Conservation (phyloP, 2,329 filamentous ascomycete genomes). For the Claviceps pazoutovae region DNA sequence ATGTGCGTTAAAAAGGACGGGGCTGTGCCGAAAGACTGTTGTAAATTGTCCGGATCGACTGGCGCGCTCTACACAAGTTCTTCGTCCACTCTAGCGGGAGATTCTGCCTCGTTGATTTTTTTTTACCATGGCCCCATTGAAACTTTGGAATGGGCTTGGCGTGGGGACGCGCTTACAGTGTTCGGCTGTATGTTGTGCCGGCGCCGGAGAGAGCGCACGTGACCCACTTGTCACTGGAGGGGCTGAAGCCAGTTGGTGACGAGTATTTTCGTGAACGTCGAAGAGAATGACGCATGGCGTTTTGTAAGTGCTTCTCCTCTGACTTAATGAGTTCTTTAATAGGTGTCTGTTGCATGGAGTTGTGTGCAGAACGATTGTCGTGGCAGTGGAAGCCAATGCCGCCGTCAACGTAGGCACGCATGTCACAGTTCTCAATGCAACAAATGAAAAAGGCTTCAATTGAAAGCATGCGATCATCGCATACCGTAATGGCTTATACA, state of each 20-base stretch:
- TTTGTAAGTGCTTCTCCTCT: neutral
- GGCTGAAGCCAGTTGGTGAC: neutral
- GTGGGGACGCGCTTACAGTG: slow-evolving; percentile 12
- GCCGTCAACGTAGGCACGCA: neutral
- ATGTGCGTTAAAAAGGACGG: slow-evolving; percentile 8
- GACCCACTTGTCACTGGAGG: neutral
- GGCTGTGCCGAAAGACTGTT: neutral
- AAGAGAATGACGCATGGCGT: neutral
- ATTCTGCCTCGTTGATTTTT: slow-evolving; percentile 17
- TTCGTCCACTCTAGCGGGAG: slow-evolving; percentile 8
- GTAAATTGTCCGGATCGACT: neutral
- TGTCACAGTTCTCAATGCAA: neutral
- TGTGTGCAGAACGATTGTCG: neutral
- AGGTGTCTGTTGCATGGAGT: neutral
- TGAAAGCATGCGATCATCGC: slow-evolving; percentile 3
- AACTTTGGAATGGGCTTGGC: slow-evolving; percentile 17
- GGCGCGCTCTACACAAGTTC: neutral
- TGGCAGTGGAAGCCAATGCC: neutral
- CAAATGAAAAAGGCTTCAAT: slow-evolving; percentile 11
- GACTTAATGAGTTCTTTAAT: too few relatives aligned
- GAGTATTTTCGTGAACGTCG: neutral
- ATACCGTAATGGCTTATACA: slow-evolving; percentile 8
- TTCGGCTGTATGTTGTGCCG: slow-evolving; percentile 20
- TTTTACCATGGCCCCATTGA: slow-evolving; percentile 16
- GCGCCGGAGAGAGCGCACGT: slow-evolving; percentile 12